phyloP scores from a whole-genome alignment of 257 asterid species.

The Solanum chmielewskii region DNA sequence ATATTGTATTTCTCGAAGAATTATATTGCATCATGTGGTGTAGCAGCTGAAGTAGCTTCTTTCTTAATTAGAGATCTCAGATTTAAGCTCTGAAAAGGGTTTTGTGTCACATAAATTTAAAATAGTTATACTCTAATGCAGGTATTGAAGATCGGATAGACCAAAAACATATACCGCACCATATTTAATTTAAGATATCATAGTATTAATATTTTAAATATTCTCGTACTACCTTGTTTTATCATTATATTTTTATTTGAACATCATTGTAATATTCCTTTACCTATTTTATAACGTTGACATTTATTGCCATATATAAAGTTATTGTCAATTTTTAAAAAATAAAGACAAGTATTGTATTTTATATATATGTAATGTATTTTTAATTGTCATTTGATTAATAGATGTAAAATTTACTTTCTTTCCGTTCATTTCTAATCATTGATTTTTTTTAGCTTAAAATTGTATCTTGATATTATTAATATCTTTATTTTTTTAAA shows the following conservation, averaged over 20 bases:
- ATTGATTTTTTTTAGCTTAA: no score
- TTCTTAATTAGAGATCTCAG: neutral
- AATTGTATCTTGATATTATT: no score
- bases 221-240: neutral
- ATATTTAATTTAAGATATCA: no score
- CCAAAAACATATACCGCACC: no score
- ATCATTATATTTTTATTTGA: neutral
- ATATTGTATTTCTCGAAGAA: neutral
- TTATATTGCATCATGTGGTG: neutral
- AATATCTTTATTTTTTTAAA: no score
- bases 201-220: neutral
- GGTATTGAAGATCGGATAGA: rapidly evolving
- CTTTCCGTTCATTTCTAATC: no score
- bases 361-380: no score
- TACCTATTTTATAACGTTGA: neutral
- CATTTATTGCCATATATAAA: neutral
- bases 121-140: no score
- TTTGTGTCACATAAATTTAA: rapidly evolving
- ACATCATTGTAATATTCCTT: neutral
- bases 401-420: no score
- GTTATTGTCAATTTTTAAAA: no score
- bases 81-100: rapidly evolving
- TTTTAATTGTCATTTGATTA: no score
- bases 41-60: neutral
- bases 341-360: no score